Conservation (phyloP, 768 basidiomycete genomes). For the Scleroderma citrinum region DNA sequence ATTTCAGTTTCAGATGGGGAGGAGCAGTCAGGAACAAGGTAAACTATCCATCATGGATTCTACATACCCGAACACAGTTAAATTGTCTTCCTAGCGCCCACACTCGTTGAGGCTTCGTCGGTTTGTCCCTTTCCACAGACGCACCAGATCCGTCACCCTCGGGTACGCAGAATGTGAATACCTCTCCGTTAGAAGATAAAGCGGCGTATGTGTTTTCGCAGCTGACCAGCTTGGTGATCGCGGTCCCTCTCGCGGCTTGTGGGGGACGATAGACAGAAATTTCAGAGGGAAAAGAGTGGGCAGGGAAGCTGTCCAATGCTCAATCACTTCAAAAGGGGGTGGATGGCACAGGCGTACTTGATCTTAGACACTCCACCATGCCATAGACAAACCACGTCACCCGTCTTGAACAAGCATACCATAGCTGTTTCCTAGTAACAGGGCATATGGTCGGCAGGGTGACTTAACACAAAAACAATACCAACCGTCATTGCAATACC, state of each 20-base stretch:
- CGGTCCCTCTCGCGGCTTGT: conserved; percentile 61
- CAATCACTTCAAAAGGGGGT: not conserved
- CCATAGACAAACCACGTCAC: conserved; percentile 81
- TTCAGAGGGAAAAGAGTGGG: conserved; percentile 68
- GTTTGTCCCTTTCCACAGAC: conserved; percentile 27
- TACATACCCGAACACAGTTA: conserved; percentile 67
- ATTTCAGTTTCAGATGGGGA: not conserved
- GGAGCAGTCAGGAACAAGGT: no score
- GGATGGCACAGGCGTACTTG: conserved; percentile 38
- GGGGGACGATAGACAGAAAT: conserved; percentile 80
- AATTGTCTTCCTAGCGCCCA: conserved; percentile 88
- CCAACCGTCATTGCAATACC: conserved; percentile 71
- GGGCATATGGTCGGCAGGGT: not conserved
- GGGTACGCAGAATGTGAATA: conserved; percentile 68
- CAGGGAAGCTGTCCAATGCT: conserved; percentile 53
- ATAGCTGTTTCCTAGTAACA: conserved; percentile 72
- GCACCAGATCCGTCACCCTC: conserved; percentile 20
- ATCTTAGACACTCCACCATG: conserved; percentile 73
- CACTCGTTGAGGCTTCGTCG: conserved; percentile 77
- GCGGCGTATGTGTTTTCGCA: conserved; percentile 81
- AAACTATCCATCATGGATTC: no score
- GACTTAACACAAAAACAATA: conserved; percentile 9
- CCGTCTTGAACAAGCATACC: conserved; percentile 69
- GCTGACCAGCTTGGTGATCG: conserved; percentile 72
- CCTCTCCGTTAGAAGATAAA: conserved; percentile 80